Evolutionary conservation across 2,329 filamentous ascomycete species (phyloP), one percentile per base, ranked within the genome.

Genomic region (Dryadomyces quercus-mongolicae): DNA sequence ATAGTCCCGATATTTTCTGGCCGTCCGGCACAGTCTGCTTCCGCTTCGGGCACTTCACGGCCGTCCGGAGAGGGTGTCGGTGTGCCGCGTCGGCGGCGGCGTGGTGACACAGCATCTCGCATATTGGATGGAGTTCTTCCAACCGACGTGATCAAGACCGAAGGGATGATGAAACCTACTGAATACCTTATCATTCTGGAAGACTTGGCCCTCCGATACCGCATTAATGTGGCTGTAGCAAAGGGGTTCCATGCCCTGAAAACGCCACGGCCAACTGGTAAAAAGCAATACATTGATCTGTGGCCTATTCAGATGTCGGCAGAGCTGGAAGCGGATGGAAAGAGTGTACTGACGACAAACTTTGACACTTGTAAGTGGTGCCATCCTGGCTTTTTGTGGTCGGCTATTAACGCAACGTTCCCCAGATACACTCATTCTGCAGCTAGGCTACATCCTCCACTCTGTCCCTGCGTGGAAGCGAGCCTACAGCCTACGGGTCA

Each of bases 271-370:
- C 66, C 74, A 1, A 73, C 81, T 43, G 76, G 75, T 4, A 80
- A 84, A 4, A 92, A 92, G 64, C 87, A 82, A 62, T 92, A 85
- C 62, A 88, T 95, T 57, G 89, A 95, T 63, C 71, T 95, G 5
- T 95, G 89, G 89, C 89, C 89, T 0, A 93, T 95, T 53, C 90
- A 95, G 60, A 95, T 95, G 88, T 92, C 88, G 6, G 88, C 88
- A 1, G 87, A 92, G 62, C 79, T 93, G 38, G 79, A 81, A 0
- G 74, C 84, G 1, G 82, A 85, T 59, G 77, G 76, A 1, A 79
- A 81, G 63, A 82, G 76, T 58, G 75, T 93, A 6, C 67, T 92
- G 54, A 94, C 89, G 0, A 93, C 87, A 0, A 95, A 95, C 60
- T 94, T 95, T 65, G 89, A 95, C 66, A 95, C 89, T 0, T 94